Evolutionary conservation across 2,329 filamentous ascomycete species (phyloP), one percentile per base, ranked within the genome.

Genomic region (Xylariaceae sp.): DNA sequence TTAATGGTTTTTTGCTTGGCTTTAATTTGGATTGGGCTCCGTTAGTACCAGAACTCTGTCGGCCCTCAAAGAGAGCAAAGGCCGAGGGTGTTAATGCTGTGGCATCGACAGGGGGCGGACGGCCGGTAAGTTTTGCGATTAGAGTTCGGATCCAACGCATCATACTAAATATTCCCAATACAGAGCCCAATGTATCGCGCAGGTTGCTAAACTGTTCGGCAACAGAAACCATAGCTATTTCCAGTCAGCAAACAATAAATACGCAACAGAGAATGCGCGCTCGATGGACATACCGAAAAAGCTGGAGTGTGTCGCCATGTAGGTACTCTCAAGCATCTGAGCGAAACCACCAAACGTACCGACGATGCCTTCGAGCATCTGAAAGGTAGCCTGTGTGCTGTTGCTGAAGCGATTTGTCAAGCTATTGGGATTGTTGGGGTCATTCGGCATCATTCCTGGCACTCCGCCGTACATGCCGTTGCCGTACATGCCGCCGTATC

Each of bases 291-390:
- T 81, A 96, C 91, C 91, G 67, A 97, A 99, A 73, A 99, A 99
- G 51, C 90, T 96, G 4, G 91, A 96, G 73, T 99, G 94, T 0
- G 94, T 99, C 32, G 95, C 94, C 95, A 99, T 99, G 67, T 96
- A 99, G 8, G 94, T 97, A 76, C 94, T 97, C 74, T 99, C 94
- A 31, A 99, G 80, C 94, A 99, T 99, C 76, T 99, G 94, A 9
- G 95, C 90, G 69, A 99, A 97, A 0, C 95, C 94, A 26, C 91
- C 91, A 76, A 99, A 99, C 2, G 94, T 91, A 29, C 90, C 89
- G 11, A 99, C 94, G 55, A 99, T 88, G 64, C 91, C 94, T 75
- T 99, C 94, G 50, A 99, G 90, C 80, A 99, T 90, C 77, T 97
- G 94, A 69, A 99, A 99, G 0, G 94, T 99, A 8, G 92, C 89